A percentile compares a stretch with the other conserved stretches of the same genome.
These are phyloP conservation scores for Knoxia roxburghii DNA, from an alignment of 257 asterid genomes.

Conservation along the genomic window DNA sequence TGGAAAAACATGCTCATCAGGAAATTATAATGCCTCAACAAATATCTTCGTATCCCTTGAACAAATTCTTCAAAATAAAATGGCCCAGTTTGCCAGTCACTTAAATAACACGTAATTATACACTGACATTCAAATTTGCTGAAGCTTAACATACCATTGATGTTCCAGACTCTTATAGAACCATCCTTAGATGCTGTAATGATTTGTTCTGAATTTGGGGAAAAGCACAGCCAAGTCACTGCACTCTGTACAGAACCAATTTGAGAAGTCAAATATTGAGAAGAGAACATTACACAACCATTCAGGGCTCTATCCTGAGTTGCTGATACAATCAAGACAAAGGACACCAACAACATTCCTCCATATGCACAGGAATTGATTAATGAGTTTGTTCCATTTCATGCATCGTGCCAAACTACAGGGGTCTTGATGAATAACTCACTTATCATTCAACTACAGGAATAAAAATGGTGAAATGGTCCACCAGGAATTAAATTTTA, in stretches of 20 bases:
- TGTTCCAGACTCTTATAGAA: constrained; percentile 84
- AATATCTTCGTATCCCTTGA: neutral
- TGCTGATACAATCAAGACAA: constrained; percentile 8
- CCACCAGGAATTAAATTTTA: neutral
- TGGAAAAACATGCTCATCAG: neutral
- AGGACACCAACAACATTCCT: neutral
- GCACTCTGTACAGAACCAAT: constrained; percentile 71
- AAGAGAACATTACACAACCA: constrained; percentile 12
- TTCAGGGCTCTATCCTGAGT: neutral
- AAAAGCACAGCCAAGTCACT: constrained; percentile 95
- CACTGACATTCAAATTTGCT: neutral
- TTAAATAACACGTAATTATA: neutral
- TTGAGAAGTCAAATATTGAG: neutral
- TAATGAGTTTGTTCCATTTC: neutral
- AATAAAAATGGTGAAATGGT: neutral
- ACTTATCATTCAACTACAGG: neutral
- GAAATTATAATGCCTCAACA: neutral
- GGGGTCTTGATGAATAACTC: neutral
- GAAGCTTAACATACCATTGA: constrained; percentile 53
- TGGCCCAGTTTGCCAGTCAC: neutral
- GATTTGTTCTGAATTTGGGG: constrained; percentile 80
- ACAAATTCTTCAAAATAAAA: neutral
- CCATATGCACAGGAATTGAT: neutral
- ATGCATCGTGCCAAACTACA: constrained; percentile 1
- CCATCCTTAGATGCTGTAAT: constrained; percentile 97